Evolutionary conservation across 257 asterid species (phyloP).

Genomic region (Solanum dulcamara): DNA sequence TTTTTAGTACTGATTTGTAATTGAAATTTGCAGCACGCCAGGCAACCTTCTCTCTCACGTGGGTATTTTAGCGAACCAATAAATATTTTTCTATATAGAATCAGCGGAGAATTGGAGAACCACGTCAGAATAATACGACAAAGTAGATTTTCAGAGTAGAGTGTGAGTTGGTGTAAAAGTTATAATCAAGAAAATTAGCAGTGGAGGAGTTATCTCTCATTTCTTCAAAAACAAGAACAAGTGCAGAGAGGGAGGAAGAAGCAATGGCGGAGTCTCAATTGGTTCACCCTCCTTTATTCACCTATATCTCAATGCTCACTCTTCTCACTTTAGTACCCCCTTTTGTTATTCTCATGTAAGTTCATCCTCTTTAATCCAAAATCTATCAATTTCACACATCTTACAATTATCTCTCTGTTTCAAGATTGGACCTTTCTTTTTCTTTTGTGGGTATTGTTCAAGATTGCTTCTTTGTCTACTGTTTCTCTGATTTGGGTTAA

Average conservation of each 20-base stretch:
- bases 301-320: slow-evolving; percentile 77
- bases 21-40: background rate
- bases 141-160: background rate
- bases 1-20: background rate
- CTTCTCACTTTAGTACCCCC: slow-evolving; percentile 84
- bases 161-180: background rate
- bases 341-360: slow-evolving; percentile 84
- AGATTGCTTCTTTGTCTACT: background rate
- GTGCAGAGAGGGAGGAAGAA: background rate
- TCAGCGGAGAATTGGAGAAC: background rate
- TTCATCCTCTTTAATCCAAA: background rate
- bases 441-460: background rate
- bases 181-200: background rate
- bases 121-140: background rate
- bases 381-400: background rate
- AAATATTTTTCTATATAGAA: background rate
- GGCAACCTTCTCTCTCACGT: background rate
- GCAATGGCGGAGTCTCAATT: slow-evolving; percentile 49
- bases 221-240: background rate
- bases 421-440: background rate
- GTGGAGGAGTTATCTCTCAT: background rate
- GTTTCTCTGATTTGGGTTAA: background rate
- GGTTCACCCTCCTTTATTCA: slow-evolving; percentile 68
- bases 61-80: background rate
- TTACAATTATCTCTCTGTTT: background rate